Base-by-base conservation (phyloP, 129 eudicot species). In the Dittrichia graveolens region DNA sequence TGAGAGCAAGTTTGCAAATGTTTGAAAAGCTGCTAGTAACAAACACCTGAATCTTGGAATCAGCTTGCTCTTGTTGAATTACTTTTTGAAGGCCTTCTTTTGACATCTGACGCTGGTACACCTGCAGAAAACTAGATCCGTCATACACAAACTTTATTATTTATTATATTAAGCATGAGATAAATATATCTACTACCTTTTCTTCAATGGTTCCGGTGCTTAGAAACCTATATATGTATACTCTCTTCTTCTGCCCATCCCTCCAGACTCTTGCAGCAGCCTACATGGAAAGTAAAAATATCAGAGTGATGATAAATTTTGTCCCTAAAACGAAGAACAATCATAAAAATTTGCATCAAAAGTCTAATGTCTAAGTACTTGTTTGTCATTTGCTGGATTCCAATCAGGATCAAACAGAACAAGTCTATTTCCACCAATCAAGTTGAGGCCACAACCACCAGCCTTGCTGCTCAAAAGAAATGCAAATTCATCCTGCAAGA, bases 181-280 rank as follows among this genome's bases (percentile, higher is more conserved):
- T 5, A 59, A 7, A 69, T 11, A 62, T 37, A 6, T 6, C 13
- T 15, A 41, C 44, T 78, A 95, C 99, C 97, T 95, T 95, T 67
- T 90, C 99, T 83, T 95, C 99, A 76, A 95, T 95, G 61, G 99
- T 95, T 48, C 99, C 99, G 43, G 96, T 91, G 82, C 96, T 86
- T 78, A 95, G 83, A 86, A 95, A 95, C 73, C 99, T 85, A 78
- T 95, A 95, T 67, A 95, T 88, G 84, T 95, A 95, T 35, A 95
- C 99, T 72, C 99, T 86, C 91, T 95, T 95, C 84, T 91, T 91
- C 76, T 95, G 99, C 13, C 99, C 99, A 83, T 95, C 99, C 73
- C 99, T 95, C 97, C 99, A 95, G 59, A 95, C 96, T 81, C 99
- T 95, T 72, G 99, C 99, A 66, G 99, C 99, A 81, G 99, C 99